Evolutionary conservation across 805 yeast species (phyloP).

Genomic region (Spathaspora passalidarum): DNA sequence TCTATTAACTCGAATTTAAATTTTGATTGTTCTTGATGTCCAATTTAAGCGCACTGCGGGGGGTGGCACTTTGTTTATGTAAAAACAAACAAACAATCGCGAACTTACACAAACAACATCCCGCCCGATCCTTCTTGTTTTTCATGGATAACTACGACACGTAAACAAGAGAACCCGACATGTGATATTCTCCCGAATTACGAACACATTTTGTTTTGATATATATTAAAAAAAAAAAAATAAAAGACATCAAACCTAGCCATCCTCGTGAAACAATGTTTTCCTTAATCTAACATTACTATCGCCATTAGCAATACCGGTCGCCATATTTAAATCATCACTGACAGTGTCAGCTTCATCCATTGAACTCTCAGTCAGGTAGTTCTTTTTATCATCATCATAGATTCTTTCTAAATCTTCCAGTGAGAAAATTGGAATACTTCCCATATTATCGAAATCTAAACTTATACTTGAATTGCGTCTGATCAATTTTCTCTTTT

Average conservation of each 20-base stretch:
- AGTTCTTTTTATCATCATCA: constrained; percentile 1
- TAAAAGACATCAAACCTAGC: not conserved
- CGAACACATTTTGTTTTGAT: not conserved
- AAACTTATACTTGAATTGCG: constrained; percentile 4
- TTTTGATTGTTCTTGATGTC: not conserved
- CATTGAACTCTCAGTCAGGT: constrained; percentile 2
- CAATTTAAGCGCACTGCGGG: no score
- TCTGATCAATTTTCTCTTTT: not conserved
- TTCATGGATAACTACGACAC: no score
- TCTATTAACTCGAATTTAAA: not conserved
- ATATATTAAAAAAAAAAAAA: not conserved
- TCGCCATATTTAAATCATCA: not conserved
- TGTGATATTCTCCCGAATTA: no score
- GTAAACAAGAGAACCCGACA: no score
- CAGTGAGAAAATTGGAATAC: constrained; percentile 27
- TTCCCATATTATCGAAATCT: constrained; percentile 19
- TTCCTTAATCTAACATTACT: not conserved
- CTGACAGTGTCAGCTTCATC: not conserved
- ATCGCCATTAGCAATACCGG: not conserved
- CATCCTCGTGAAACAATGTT: not conserved
- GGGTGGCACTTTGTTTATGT: not conserved
- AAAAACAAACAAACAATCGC: not conserved
- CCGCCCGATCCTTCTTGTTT: no score
- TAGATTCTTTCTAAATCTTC: constrained; percentile 6
- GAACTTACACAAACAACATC: not conserved